Evolutionary conservation across 2,329 filamentous ascomycete genomes (phyloP).

Genomic region (Epichloe sylvatica): DNA sequence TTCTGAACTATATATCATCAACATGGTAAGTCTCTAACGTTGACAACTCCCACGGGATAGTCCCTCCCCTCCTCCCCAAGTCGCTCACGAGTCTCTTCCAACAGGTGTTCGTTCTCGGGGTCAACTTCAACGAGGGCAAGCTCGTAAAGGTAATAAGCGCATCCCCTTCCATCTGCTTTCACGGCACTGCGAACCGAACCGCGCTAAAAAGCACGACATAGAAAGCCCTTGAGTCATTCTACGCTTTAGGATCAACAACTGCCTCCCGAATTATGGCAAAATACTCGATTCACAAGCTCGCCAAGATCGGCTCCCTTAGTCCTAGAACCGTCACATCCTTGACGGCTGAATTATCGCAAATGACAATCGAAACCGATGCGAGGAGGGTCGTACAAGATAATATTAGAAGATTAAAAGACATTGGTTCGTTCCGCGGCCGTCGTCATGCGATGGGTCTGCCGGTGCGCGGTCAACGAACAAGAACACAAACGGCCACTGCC

Average conservation of each 20-base stretch:
- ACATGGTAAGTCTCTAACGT: constrained; percentile 1
- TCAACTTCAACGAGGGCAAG: constrained; percentile 72
- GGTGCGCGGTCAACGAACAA: constrained; percentile 78
- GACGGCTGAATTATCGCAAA: constrained; percentile 70
- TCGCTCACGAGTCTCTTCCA: neutral
- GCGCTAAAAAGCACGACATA: constrained; percentile 13
- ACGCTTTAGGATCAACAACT: constrained; percentile 60
- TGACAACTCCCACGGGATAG: neutral
- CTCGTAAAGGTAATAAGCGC: constrained; percentile 57
- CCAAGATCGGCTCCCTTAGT: constrained; percentile 60
- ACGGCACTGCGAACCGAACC: neutral
- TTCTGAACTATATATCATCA: neutral
- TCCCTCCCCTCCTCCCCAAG: too few relatives aligned
- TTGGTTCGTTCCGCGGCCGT: constrained; percentile 77
- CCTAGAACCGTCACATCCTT: constrained; percentile 68
- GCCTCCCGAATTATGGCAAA: constrained; percentile 72
- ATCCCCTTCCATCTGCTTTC: neutral
- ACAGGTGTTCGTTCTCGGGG: constrained; percentile 71
- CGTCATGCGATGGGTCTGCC: constrained; percentile 88
- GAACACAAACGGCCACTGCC: constrained; percentile 52
- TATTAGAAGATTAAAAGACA: constrained; percentile 74
- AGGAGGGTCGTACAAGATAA: constrained; percentile 67
- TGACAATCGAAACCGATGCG: constrained; percentile 90
- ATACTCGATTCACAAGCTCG: constrained; percentile 72
- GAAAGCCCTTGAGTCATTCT: constrained; percentile 73